phyloP scores from a whole-genome alignment of 345 rosid genomes.

The Populus pruinosa region DNA sequence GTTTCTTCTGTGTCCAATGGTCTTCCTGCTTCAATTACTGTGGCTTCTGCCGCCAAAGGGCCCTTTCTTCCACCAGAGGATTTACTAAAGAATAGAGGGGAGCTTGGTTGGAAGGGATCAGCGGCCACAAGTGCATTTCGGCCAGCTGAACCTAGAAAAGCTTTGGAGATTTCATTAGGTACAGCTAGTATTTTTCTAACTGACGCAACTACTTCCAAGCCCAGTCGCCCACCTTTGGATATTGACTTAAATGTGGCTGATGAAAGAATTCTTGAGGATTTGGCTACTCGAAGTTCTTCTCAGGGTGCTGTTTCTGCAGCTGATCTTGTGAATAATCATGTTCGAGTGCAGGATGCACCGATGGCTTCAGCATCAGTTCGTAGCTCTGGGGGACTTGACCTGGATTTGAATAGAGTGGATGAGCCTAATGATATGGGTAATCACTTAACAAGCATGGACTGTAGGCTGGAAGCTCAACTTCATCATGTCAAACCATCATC shows the following conservation, averaged over 20 bases:
- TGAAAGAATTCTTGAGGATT: conserved; percentile 74
- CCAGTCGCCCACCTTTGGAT: conserved; percentile 52
- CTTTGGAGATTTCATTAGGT: conserved; percentile 38
- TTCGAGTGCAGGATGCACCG: conserved; percentile 26
- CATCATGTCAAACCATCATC: conserved; percentile 35
- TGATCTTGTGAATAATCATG: conserved; percentile 23
- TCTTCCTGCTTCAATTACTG: conserved; percentile 65
- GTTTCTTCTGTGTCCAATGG: conserved; percentile 44
- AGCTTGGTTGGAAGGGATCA: conserved; percentile 94
- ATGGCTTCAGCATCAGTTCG: conserved; percentile 33
- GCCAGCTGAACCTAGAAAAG: conserved; percentile 86
- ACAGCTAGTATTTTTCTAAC: conserved; percentile 22
- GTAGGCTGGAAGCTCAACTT: conserved; percentile 36
- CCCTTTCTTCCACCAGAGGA: conserved; percentile 80
- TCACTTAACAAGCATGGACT: conserved; percentile 33
- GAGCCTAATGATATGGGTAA: conserved; percentile 49
- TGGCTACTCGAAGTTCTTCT: conserved; percentile 40
- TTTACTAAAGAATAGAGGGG: conserved; percentile 56
- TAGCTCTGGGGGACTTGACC: conserved; percentile 66
- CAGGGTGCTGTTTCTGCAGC: conserved; percentile 33
- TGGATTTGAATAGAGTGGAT: conserved; percentile 76
- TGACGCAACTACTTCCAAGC: conserved; percentile 45
- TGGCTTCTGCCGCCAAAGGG: conserved; percentile 87
- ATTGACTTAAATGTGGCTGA: conserved; percentile 84
- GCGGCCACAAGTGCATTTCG: conserved; percentile 99